These are phyloP conservation scores for Xylaria acuta DNA, from an alignment of 495 filamentous ascomycete genomes.

Conservation along the genomic window DNA sequence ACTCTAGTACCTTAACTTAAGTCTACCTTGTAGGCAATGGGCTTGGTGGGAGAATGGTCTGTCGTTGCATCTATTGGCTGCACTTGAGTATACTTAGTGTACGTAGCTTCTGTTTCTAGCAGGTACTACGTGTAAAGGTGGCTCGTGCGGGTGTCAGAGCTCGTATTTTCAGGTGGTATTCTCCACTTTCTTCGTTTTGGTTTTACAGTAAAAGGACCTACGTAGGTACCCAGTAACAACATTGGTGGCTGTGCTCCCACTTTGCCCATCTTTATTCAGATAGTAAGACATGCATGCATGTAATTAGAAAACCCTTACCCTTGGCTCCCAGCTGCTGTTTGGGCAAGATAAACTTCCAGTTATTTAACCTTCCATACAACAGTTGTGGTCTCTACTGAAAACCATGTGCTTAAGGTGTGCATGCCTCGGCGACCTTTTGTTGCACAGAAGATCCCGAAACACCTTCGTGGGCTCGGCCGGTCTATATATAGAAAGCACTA, in stretches of 20 bases:
- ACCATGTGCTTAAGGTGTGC: too few species aligned
- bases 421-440: not conserved
- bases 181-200: constrained; percentile 4
- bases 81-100: not conserved
- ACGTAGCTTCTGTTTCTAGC: constrained; percentile 3
- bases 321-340: too few species aligned
- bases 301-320: too few species aligned
- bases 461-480: not conserved
- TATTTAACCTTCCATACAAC: not conserved
- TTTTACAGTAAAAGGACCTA: not conserved
- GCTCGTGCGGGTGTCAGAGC: not conserved
- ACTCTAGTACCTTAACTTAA: not conserved
- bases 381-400: not conserved
- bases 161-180: constrained; percentile 3
- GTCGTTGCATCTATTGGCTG: not conserved
- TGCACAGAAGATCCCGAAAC: not conserved
- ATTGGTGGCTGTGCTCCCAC: not conserved
- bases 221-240: too few species aligned
- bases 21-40: not conserved
- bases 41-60: not conserved
- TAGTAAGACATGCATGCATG: not conserved
- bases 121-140: not conserved
- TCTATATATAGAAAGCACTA: not conserved
- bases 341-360: too few species aligned
- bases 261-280: not conserved